Percentiles rank a stretch among this genome's conserved stretches.
Evolutionary conservation across 2,329 filamentous ascomycete species (phyloP).

Genomic region (Aspergillus piperis): DNA sequence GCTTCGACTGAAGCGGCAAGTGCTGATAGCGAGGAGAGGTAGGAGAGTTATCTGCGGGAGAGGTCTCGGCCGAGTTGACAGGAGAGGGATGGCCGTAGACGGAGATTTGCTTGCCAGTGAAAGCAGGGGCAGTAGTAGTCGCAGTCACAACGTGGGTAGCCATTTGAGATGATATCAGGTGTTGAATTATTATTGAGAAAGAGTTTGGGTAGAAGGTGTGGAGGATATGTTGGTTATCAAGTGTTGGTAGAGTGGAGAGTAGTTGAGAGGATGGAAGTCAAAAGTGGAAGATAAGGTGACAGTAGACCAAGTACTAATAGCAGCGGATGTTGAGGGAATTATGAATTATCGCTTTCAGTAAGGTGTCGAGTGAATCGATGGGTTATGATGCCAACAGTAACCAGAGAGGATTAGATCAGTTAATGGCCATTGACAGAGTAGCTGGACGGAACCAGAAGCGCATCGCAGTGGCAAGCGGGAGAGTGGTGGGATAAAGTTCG

Average conservation of each 20-base stretch:
- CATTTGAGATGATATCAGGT: constrained; percentile 23
- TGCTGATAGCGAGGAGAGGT: constrained; percentile 50
- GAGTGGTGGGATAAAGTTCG: constrained; percentile 14
- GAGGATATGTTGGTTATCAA: neutral
- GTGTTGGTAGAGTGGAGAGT: constrained; percentile 11
- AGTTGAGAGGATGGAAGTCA: neutral
- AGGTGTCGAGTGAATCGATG: neutral
- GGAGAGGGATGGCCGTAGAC: constrained; percentile 47
- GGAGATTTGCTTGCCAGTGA: constrained; percentile 34
- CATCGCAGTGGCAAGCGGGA: constrained; percentile 23
- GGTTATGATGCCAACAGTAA: constrained; percentile 10
- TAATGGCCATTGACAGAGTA: constrained; percentile 4
- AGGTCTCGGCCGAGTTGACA: constrained; percentile 50
- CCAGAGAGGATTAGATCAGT: constrained; percentile 6
- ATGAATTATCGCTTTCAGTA: neutral
- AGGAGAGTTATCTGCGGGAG: constrained; percentile 57
- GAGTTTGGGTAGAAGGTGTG: neutral
- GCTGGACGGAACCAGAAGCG: constrained; percentile 11
- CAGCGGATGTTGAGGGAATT: constrained; percentile 6
- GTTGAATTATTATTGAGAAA: neutral
- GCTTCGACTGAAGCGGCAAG: constrained; percentile 51
- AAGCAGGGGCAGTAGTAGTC: constrained; percentile 25
- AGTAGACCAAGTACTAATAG: too few species aligned
- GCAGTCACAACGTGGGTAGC: constrained; percentile 37
- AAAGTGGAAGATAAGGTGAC: neutral